These are phyloP conservation scores for Cardamine chenopodiifolia DNA, from an alignment of 345 rosid genomes.

Conservation along the genomic window DNA sequence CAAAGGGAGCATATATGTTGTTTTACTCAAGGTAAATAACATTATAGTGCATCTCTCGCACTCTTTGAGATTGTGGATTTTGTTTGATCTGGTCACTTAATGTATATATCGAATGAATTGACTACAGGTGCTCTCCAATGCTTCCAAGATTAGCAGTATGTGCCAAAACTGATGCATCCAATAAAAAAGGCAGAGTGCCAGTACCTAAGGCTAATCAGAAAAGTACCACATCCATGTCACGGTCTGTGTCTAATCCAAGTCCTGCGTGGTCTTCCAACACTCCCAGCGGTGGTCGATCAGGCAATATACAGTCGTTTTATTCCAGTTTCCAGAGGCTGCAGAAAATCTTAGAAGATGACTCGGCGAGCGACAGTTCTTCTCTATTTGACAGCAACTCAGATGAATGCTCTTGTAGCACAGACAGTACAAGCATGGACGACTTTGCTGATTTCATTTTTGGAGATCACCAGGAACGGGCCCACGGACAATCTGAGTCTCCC, in stretches of 20 bases:
- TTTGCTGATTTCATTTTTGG: slow-evolving; percentile 70
- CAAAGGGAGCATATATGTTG: slow-evolving; percentile 83
- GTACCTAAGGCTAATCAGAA: slow-evolving; percentile 42
- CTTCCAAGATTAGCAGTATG: slow-evolving; percentile 60
- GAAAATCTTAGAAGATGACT: slow-evolving; percentile 75
- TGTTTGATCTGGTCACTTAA: slow-evolving; percentile 20
- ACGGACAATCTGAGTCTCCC: slow-evolving; percentile 57
- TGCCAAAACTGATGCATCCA: slow-evolving; percentile 32
- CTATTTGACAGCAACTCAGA: slow-evolving; percentile 84
- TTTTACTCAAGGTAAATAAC: slow-evolving; percentile 78
- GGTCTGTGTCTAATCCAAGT: slow-evolving; percentile 40
- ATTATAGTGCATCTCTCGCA: background rate
- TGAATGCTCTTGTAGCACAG: slow-evolving; percentile 87
- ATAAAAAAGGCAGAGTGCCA: slow-evolving; percentile 45
- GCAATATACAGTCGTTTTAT: slow-evolving; percentile 64
- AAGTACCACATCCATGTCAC: slow-evolving; percentile 38
- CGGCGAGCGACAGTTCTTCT: slow-evolving; percentile 83
- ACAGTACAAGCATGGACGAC: slow-evolving; percentile 77
- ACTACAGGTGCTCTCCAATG: slow-evolving; percentile 69
- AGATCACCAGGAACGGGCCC: slow-evolving; percentile 52
- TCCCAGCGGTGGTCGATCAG: slow-evolving; percentile 40
- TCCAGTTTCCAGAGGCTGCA: slow-evolving; percentile 62
- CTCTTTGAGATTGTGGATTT: slow-evolving; percentile 4
- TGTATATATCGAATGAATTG: slow-evolving; percentile 5
- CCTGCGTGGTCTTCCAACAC: slow-evolving; percentile 42